Evolutionary conservation across 306 rosid species (phyloP), one percentile per base, ranked within the genome.

Genomic region (Glycine latifolia): DNA sequence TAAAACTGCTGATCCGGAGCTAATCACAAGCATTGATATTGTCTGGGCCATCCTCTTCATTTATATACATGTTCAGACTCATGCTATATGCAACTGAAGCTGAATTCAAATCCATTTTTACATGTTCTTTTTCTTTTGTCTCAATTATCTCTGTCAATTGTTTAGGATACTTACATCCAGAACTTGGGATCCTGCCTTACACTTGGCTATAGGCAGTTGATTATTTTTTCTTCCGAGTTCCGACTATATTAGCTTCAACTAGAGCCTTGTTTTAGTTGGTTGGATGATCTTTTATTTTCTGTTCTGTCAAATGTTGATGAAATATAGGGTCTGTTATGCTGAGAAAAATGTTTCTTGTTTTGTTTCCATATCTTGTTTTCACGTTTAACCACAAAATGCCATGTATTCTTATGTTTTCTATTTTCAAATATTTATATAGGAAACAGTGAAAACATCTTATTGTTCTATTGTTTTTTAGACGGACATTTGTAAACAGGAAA

Each of bases 261-360:
- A 3, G 58, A 71, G 56, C 8, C 46, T 65, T 76, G 17, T 52
- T 52, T 26, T 35, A 43, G 55, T 53, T 56, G 35, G 50, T 63
- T 54, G 60, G 68, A 41, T 26, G 39, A 12, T 59, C 3, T 52
- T 39, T 67, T 52, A 59, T 72, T 67, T 49, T 16, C 11, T 58
- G 15, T 33, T 77, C 67, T 52, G 10, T 60, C 56, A 15, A 77
- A 59, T 26, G 67, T 77, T 8, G 56, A 31, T 69, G 83, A 89
- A 85, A 89, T 87, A 15, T 37, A 14, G 12, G 49, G 10, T 8
- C 15, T 12, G 10, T 65, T 65, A 14, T 3, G 1, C 13, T 7
- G 7, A 66, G 50, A 39, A 15, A 8, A 1, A 7, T 33, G 47
- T 12, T 33, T 63, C 13, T 7, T 35, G 4, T 65, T 65, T 37